Percentiles rank a stretch among this genome's conserved stretches.
These are phyloP conservation scores for Leonotis leonurus DNA, from an alignment of 257 asterid species.

Conservation along the genomic window DNA sequence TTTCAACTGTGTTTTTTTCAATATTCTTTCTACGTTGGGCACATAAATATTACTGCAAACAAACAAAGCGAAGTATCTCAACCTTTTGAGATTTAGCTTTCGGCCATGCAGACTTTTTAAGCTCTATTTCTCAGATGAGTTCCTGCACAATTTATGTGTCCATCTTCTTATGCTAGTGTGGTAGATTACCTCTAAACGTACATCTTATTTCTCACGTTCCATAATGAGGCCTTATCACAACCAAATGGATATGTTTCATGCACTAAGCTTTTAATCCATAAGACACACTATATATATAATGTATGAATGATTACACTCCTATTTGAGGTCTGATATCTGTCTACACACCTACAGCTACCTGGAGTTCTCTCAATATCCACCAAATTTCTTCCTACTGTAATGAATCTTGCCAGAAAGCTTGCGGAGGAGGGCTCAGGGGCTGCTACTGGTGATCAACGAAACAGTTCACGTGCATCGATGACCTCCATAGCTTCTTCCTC, in stretches of 20 bases:
- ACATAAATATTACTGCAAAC: not conserved
- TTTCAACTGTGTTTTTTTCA: not conserved
- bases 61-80: not conserved
- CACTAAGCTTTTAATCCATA: slow-evolving; percentile 2
- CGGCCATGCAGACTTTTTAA: too few species aligned
- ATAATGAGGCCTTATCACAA: not conserved
- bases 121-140: too few species aligned
- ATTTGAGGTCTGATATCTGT: slow-evolving; percentile 10
- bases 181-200: not conserved
- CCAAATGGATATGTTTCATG: not conserved
- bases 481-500: slow-evolving; percentile 48
- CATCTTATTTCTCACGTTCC: not conserved
- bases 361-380: slow-evolving; percentile 74
- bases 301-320: too few species aligned
- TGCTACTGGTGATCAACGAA: slow-evolving; percentile 27
- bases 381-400: slow-evolving; percentile 70
- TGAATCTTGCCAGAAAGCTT: slow-evolving; percentile 54
- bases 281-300: not conserved
- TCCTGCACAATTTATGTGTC: not conserved
- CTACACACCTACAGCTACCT: slow-evolving; percentile 48
- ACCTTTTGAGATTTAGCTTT: too few species aligned
- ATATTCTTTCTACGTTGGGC: not conserved
- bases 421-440: slow-evolving; percentile 58
- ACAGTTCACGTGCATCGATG: slow-evolving; percentile 33
- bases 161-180: not conserved